A percentile compares a stretch with the other conserved stretches of the same genome.
These are phyloP conservation scores for Torrubiella hemipterigena DNA, from an alignment of 2,329 filamentous ascomycete species.

Conservation along the genomic window DNA sequence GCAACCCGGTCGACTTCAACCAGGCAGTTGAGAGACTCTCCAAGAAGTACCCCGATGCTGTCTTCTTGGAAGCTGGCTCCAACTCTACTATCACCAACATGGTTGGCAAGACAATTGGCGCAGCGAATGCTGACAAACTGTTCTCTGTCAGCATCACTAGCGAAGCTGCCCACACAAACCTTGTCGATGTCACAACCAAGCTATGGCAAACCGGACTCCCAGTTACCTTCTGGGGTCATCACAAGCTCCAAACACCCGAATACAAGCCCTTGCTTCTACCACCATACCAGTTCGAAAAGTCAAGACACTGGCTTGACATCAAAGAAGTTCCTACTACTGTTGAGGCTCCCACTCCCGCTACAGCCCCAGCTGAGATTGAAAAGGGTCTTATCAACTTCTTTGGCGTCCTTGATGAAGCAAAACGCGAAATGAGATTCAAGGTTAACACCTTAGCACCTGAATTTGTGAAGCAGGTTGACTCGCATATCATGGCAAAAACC, in stretches of 20 bases:
- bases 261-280: slow-evolving; percentile 18
- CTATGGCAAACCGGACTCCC: slow-evolving; percentile 28
- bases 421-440: background rate
- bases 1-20: slow-evolving; percentile 30
- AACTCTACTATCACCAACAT: slow-evolving; percentile 21
- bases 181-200: slow-evolving; percentile 10
- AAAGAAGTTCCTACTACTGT: slow-evolving; percentile 22
- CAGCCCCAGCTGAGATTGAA: too few relatives aligned
- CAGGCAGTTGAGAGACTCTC: slow-evolving; percentile 27
- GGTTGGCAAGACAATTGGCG: slow-evolving; percentile 24
- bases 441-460: slow-evolving; percentile 12
- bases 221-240: slow-evolving; percentile 24
- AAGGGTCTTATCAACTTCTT: slow-evolving; percentile 12
- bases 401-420: background rate
- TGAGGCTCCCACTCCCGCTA: too few relatives aligned
- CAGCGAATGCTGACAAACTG: slow-evolving; percentile 26
- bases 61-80: slow-evolving; percentile 31
- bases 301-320: slow-evolving; percentile 24
- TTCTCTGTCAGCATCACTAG: slow-evolving; percentile 1
- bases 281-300: slow-evolving; percentile 30
- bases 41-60: slow-evolving; percentile 11
- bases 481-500: background rate
- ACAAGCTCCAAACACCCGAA: slow-evolving; percentile 13
- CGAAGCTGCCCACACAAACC: background rate
- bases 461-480: slow-evolving; percentile 2